phyloP scores from a whole-genome alignment of 495 filamentous ascomycete species.

The Talaromyces nanjingensis region DNA sequence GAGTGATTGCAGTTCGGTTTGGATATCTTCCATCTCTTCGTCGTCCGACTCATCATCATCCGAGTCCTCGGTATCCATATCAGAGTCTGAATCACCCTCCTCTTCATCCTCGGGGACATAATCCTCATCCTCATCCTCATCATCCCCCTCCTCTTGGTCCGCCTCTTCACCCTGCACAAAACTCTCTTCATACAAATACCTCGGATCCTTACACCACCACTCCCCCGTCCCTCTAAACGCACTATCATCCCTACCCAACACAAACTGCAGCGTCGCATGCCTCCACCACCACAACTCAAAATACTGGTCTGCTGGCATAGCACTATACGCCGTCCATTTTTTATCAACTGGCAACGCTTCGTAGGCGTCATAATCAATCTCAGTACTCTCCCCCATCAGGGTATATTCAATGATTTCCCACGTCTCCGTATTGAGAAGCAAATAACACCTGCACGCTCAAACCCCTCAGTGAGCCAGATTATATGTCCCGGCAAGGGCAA shows the following conservation, averaged over 20 bases:
- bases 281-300: constrained; percentile 8
- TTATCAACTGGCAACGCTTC: not conserved
- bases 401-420: constrained; percentile 9
- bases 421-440: constrained; percentile 1
- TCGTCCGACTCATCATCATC: not conserved
- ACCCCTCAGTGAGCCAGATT: constrained; percentile 5
- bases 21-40: not conserved
- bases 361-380: not conserved
- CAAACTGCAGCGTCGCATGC: not conserved
- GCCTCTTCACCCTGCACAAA: constrained; percentile 13
- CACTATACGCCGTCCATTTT: constrained; percentile 4
- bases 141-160: constrained; percentile 14
- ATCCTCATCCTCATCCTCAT: not conserved
- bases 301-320: not conserved
- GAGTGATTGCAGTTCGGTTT: not conserved
- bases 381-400: not conserved
- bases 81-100: not conserved
- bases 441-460: not conserved
- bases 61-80: not conserved
- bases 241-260: not conserved
- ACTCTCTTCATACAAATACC: constrained; percentile 6
- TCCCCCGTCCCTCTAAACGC: not conserved
- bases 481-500: constrained; percentile 5
- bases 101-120: not conserved
- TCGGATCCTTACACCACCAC: not conserved